These are phyloP conservation scores for Solanum lignicaule DNA, from an alignment of 257 asterid species.

Conservation along the genomic window DNA sequence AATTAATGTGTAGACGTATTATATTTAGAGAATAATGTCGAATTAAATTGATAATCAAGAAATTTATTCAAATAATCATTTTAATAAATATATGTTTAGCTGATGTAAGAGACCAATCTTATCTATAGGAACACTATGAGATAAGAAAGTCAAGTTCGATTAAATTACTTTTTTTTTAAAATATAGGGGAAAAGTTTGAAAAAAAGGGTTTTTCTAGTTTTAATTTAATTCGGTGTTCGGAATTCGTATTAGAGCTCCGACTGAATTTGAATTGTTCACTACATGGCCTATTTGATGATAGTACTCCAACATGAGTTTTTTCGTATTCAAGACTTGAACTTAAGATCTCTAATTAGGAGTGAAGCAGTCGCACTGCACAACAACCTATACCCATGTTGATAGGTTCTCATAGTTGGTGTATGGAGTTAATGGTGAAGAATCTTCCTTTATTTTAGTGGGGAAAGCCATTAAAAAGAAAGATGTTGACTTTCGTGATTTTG, in stretches of 20 bases:
- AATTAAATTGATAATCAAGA: not conserved
- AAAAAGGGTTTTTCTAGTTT: not conserved
- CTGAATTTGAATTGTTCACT: accelerated
- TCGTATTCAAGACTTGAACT: accelerated
- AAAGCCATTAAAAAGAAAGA: not conserved
- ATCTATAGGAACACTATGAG: not conserved
- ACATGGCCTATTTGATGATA: accelerated
- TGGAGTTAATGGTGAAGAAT: not conserved
- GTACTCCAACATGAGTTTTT: no score
- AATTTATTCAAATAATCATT: not conserved
- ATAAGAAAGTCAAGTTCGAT: not conserved
- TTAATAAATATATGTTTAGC: not conserved
- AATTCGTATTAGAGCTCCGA: accelerated
- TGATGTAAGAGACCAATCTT: not conserved
- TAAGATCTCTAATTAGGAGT: accelerated
- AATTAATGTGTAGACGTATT: not conserved
- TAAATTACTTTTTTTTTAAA: not conserved
- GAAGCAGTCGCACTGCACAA: accelerated
- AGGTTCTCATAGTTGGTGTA: not conserved
- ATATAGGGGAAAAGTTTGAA: not conserved
- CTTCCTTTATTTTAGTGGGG: not conserved
- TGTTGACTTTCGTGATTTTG: not conserved
- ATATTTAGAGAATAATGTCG: not conserved
- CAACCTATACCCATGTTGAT: not conserved
- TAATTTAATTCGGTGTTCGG: accelerated